A percentile compares a stretch with the other conserved stretches of the same genome.
Conservation (phyloP, 1,284 basidiomycete genomes). For the Cryptococcus sp. region DNA sequence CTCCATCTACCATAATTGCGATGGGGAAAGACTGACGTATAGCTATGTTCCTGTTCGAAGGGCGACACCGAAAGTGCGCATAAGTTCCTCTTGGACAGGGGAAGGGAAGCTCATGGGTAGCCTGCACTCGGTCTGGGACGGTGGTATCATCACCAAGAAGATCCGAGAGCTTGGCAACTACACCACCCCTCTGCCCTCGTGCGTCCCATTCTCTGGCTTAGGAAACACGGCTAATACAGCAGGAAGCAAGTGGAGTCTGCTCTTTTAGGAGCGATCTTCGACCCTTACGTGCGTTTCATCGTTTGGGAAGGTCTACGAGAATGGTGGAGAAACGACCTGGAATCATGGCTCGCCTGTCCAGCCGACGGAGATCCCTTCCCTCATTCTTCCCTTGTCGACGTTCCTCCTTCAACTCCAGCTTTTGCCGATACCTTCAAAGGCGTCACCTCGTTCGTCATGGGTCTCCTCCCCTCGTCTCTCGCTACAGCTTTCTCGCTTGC, state of each 20-base stretch:
- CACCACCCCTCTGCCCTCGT: constrained; percentile 58
- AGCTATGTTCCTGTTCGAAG: constrained; percentile 64
- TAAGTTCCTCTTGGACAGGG: neutral
- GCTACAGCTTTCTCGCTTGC: constrained; percentile 2
- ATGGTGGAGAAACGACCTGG: constrained; percentile 57
- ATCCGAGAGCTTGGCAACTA: constrained; percentile 73
- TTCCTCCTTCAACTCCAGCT: constrained; percentile 21
- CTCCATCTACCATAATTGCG: neutral
- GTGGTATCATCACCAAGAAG: constrained; percentile 69
- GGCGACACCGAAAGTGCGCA: constrained; percentile 48
- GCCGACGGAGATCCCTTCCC: constrained; percentile 43
- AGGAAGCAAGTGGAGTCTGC: constrained; percentile 59
- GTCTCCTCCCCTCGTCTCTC: constrained; percentile 15
- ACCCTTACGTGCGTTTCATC: constrained; percentile 78
- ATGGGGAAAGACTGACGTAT: neutral
- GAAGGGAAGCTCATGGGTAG: constrained; percentile 44
- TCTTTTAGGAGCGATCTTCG: constrained; percentile 76
- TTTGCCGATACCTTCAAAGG: constrained; percentile 17
- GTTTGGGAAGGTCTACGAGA: constrained; percentile 71
- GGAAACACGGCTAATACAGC: neutral
- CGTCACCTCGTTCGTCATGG: constrained; percentile 13
- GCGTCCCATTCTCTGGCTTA: constrained; percentile 1
- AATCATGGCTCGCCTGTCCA: constrained; percentile 64
- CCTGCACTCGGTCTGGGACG: constrained; percentile 82
- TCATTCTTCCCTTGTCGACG: constrained; percentile 27